Conservation (phyloP, 768 basidiomycete species). For the Terana coerulea region DNA sequence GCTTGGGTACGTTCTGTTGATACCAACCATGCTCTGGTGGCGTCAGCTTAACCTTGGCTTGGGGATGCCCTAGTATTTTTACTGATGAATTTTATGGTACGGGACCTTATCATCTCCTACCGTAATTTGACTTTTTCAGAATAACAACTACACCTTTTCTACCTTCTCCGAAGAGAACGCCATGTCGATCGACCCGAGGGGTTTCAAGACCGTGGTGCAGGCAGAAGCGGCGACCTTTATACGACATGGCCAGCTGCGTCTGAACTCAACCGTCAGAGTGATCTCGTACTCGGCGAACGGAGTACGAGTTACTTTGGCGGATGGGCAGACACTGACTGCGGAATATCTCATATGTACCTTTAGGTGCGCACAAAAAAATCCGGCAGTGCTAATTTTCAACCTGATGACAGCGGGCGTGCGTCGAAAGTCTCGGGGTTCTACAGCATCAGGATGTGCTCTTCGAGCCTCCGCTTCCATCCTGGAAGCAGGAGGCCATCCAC, state of each 20-base stretch:
- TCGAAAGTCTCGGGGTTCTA: slow-evolving; percentile 55
- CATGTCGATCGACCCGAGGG: slow-evolving; percentile 57
- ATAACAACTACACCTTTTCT: slow-evolving; percentile 59
- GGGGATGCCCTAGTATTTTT: slow-evolving; percentile 31
- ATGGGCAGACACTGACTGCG: slow-evolving; percentile 41
- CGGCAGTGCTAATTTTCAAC: not conserved
- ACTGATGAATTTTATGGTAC: slow-evolving; percentile 29
- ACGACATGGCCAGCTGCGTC: slow-evolving; percentile 38
- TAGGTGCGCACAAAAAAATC: no score
- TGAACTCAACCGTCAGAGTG: slow-evolving; percentile 47
- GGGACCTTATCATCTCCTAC: slow-evolving; percentile 23
- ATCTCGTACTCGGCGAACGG: slow-evolving; percentile 43
- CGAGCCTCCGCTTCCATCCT: slow-evolving; percentile 48
- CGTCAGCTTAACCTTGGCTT: slow-evolving; percentile 18
- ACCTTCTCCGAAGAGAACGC: slow-evolving; percentile 50
- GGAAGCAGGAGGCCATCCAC: slow-evolving; percentile 59
- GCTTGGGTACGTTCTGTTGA: slow-evolving; percentile 45
- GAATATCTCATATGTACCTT: slow-evolving; percentile 66
- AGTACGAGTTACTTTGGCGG: slow-evolving; percentile 43
- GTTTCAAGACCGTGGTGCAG: slow-evolving; percentile 55
- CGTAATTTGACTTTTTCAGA: slow-evolving; percentile 36
- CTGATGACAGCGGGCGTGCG: not conserved
- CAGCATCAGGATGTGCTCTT: slow-evolving; percentile 61
- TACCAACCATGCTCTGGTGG: slow-evolving; percentile 20
- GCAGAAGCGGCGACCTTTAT: slow-evolving; percentile 56